Evolutionary conservation across 225 moss, liverwort and hornwort genomes (phyloP), one percentile per base, ranked within the genome.

Genomic region (Ulota crispa): DNA sequence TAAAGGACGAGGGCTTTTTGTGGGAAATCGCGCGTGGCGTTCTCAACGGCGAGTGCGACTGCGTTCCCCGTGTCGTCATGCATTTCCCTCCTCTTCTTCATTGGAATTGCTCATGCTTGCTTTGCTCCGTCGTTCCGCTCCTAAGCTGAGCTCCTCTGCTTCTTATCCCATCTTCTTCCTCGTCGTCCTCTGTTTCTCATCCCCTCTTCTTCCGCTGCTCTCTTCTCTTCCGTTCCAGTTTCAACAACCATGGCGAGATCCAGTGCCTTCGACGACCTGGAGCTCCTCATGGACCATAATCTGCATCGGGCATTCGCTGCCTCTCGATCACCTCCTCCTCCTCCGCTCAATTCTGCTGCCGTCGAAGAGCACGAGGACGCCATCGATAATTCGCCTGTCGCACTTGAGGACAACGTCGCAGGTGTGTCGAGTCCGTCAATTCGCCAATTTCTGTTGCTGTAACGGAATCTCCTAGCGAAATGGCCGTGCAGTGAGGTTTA

Each of bases 201-300:
- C 45, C 27, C 30, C 9, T 50, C 50, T 50, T 50, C 50, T 50
- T 50, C 50, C 18, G 18, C 55, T 12, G 6, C 54, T 0, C 70
- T 23, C 9, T 41, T 31, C 1, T 18, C 70, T 47, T 37, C 24
- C 31, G 37, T 41, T 32, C 63, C 78, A 4, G 32, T 26, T 28
- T 34, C 64, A n/a, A 64, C 32, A 72, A 86, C 78, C 54, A 88
- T 91, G 88, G 88, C 86, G 68, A 78, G 68, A 64, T 64, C 70
- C 70, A 84, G 73, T 36, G 86, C 59, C 55, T 87, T 92, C 75
- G n/a, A 83, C 57, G 92, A 92, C 85, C 86, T 92, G 82, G 90
- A 92, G 70, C 86, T 86, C 42, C 70, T 90, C 83, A 86, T 92
- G 86, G 92, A 92, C 73, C 81, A 81, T 41, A 92, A 92, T 39